Evolutionary conservation across 495 filamentous ascomycete genomes (phyloP).

Genomic region (Lophiostoma macrostomum): DNA sequence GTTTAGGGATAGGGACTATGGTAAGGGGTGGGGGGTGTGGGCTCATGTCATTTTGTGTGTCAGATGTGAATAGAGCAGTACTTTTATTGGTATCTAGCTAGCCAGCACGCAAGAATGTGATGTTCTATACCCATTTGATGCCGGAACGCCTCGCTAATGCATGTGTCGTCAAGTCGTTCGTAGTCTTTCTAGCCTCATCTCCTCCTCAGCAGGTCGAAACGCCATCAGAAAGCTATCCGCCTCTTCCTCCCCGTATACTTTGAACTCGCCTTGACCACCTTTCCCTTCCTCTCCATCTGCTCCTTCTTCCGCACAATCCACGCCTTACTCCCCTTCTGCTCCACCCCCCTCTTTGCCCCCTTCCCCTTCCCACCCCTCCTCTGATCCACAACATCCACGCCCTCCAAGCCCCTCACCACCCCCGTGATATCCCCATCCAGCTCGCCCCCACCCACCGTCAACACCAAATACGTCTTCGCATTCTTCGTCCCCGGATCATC

Average conservation of each 20-base stretch:
- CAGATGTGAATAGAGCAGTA: conserved; percentile 29
- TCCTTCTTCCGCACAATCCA: conserved; percentile 97
- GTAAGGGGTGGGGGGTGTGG: too few relatives aligned
- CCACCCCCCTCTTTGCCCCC: conserved; percentile 53
- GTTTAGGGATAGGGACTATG: too few relatives aligned
- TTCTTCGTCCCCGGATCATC: conserved; percentile 96
- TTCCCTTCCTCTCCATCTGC: conserved; percentile 90
- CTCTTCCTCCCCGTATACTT: conserved; percentile 92
- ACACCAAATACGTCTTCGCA: conserved; percentile 85
- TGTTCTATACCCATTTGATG: conserved; percentile 10
- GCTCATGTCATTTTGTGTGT: neutral
- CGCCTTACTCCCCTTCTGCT: conserved; percentile 72
- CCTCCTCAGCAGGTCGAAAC: too few relatives aligned
- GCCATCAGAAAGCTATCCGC: conserved; percentile 54
- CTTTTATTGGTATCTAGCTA: conserved; percentile 31
- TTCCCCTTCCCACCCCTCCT: conserved; percentile 51
- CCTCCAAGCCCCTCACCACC: conserved; percentile 81
- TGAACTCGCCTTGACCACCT: conserved; percentile 82
- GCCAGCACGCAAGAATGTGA: conserved; percentile 19
- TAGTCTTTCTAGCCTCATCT: too few relatives aligned
- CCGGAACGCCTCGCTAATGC: conserved; percentile 23
- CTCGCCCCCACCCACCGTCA: conserved; percentile 84
- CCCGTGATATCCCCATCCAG: conserved; percentile 75
- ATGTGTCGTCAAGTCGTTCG: neutral
- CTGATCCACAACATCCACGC: conserved; percentile 76